A percentile compares a stretch with the other conserved stretches of the same genome.
These are phyloP conservation scores for Colletotrichum sp. DNA, from an alignment of 2,329 filamentous ascomycete species.

Conservation along the genomic window DNA sequence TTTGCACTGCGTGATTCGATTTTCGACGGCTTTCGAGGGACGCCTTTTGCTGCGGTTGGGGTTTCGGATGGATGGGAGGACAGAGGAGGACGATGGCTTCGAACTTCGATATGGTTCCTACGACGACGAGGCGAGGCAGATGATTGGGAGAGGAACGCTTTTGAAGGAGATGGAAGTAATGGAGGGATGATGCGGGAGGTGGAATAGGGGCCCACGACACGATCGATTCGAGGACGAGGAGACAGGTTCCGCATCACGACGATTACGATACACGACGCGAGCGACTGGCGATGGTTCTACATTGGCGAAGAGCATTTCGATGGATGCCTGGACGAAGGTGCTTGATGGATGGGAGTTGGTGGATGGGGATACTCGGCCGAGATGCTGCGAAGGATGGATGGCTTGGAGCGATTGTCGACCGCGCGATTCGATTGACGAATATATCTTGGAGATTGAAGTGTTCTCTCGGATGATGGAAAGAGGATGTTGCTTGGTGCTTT, in stretches of 20 bases:
- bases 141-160: too few species aligned
- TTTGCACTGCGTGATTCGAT: neutral
- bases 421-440: neutral
- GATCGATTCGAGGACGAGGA: neutral
- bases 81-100: neutral
- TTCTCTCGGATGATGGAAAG: too few species aligned
- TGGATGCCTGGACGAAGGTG: neutral
- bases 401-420: neutral
- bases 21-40: neutral
- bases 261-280: neutral
- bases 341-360: neutral
- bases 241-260: neutral
- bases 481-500: too few species aligned
- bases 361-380: neutral
- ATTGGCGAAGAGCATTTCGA: accelerated
- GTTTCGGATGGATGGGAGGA: neutral
- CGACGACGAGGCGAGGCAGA: neutral
- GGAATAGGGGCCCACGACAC: neutral
- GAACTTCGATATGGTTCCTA: neutral
- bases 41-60: neutral
- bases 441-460: too few species aligned
- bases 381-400: neutral
- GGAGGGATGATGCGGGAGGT: neutral
- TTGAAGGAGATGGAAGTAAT: neutral
- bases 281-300: neutral